These are phyloP conservation scores for Diaporthe sp. DNA, from an alignment of 2,329 filamentous ascomycete species.

Conservation along the genomic window DNA sequence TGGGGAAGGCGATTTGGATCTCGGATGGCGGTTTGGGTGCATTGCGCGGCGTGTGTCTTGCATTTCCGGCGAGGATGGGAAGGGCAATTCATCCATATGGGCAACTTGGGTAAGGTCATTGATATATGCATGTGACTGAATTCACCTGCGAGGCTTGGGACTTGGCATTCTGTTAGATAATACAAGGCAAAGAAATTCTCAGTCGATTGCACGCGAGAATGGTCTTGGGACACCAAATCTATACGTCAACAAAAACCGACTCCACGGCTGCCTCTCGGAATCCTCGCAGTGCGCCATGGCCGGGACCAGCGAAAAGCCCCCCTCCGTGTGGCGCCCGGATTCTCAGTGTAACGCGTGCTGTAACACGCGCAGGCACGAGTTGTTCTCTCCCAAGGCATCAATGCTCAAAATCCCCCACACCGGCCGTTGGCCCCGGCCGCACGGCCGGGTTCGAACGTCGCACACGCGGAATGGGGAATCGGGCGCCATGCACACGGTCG, in stretches of 20 bases:
- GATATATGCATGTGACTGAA: conserved; percentile 11
- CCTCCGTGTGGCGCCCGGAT: neutral
- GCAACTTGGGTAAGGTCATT: neutral
- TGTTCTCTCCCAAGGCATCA: conserved; percentile 18
- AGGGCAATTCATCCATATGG: neutral
- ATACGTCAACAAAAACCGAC: neutral
- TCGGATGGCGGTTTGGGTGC: neutral
- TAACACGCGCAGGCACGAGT: conserved; percentile 13
- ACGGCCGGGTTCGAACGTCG: conserved; percentile 13
- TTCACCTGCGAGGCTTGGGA: conserved; percentile 5
- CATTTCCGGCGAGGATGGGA: neutral
- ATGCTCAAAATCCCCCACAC: conserved; percentile 21
- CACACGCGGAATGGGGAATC: neutral
- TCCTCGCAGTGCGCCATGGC: neutral
- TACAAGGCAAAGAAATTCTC: neutral
- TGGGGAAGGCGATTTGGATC: neutral
- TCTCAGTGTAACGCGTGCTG: conserved; percentile 4
- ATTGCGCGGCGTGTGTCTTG: conserved; percentile 12
- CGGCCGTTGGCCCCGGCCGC: conserved; percentile 6
- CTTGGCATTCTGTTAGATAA: neutral
- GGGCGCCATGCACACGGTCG: conserved; percentile 10
- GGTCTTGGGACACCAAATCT: neutral
- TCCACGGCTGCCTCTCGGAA: conserved; percentile 19
- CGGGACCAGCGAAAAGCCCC: neutral
- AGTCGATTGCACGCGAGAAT: neutral